Conservation (phyloP, 805 yeast species). For the Groenewaldozyma salmanticensis region DNA sequence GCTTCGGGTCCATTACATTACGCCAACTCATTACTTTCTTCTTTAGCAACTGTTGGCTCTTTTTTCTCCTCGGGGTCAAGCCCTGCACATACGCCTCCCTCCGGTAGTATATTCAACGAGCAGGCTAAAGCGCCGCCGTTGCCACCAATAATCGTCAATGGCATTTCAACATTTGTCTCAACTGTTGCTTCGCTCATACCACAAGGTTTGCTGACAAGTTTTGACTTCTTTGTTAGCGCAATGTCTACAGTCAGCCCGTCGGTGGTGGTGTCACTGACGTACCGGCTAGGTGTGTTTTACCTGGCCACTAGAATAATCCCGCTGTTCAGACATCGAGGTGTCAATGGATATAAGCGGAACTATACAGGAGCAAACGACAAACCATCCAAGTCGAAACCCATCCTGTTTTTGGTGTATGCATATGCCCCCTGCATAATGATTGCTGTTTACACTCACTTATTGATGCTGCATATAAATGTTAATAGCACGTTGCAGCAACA, state of each 20-base stretch:
- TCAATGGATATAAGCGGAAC: neutral
- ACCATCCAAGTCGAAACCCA: neutral
- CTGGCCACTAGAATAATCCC: constrained; percentile 95
- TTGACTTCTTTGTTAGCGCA: constrained; percentile 39
- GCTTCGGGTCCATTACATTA: no score
- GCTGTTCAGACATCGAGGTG: constrained; percentile 12
- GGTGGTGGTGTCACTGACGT: constrained; percentile 69
- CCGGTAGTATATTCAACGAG: neutral
- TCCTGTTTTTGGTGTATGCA: constrained; percentile 50
- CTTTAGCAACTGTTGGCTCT: neutral
- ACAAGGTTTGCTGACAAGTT: constrained; percentile 30
- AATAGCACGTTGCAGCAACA: no score
- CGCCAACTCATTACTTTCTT: neutral
- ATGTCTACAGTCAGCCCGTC: constrained; percentile 66
- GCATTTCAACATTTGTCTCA: constrained; percentile 28
- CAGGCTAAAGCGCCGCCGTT: constrained; percentile 21
- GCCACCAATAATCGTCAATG: constrained; percentile 31
- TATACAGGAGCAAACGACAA: neutral
- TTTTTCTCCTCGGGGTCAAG: constrained; percentile 4
- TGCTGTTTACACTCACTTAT: constrained; percentile 89
- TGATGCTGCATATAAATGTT: constrained; percentile 75
- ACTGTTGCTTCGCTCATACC: constrained; percentile 32
- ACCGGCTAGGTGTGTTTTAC: constrained; percentile 72
- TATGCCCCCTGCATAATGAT: constrained; percentile 91
- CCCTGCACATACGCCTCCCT: neutral